Conservation (phyloP, 1,284 basidiomycete species). For the Singerocomus inundabilis region DNA sequence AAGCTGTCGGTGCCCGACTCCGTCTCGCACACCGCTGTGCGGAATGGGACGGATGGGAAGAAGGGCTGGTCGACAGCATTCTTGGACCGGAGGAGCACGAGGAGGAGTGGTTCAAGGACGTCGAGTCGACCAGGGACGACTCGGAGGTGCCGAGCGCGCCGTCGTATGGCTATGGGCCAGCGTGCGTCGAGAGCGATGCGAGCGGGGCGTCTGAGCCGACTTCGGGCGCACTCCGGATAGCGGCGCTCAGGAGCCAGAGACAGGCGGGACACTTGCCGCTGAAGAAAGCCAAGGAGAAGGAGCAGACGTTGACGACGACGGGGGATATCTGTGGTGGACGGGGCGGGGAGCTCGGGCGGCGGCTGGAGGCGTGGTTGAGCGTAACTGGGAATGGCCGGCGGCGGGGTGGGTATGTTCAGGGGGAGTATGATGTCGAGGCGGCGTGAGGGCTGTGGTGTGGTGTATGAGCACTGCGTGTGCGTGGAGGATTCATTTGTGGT, state of each 20-base stretch:
- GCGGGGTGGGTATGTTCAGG: conserved; percentile 1
- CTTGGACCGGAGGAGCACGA: conserved; percentile 67
- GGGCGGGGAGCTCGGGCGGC: conserved; percentile 69
- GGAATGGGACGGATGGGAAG: conserved; percentile 88
- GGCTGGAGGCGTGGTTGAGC: conserved; percentile 70
- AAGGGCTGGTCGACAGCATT: conserved; percentile 71
- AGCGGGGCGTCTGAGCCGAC: conserved; percentile 16
- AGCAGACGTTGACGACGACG: conserved; percentile 63
- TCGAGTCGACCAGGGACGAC: conserved; percentile 33
- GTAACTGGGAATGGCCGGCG: conserved; percentile 18
- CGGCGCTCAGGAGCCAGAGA: conserved; percentile 28
- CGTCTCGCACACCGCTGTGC: conserved; percentile 72
- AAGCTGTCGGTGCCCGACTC: conserved; percentile 59
- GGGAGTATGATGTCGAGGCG: conserved; percentile 15
- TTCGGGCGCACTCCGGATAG: conserved; percentile 18
- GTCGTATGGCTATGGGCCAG: background rate
- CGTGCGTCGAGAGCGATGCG: background rate
- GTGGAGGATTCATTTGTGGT: too few relatives aligned
- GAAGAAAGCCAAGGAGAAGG: conserved; percentile 54
- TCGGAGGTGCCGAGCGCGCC: conserved; percentile 19
- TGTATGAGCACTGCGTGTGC: too few relatives aligned
- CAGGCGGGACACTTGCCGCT: conserved; percentile 44
- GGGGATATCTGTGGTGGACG: conserved; percentile 75
- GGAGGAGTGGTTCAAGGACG: conserved; percentile 62
- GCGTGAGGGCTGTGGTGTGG: background rate